These are phyloP conservation scores for Amaranthus palmeri DNA, from an alignment of 148 eudicot genomes.

Conservation along the genomic window DNA sequence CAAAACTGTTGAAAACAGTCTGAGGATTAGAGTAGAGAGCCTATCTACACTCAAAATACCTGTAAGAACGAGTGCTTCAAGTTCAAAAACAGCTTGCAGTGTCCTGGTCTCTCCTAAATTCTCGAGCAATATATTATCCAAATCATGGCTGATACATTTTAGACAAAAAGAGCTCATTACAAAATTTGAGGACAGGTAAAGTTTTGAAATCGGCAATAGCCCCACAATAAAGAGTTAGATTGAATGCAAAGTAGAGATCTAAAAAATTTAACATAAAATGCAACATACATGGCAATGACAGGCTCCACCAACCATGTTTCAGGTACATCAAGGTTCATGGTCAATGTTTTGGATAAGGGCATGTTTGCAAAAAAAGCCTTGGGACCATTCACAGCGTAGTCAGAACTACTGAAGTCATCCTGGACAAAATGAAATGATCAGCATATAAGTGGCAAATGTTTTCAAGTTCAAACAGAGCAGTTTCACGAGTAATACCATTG, in stretches of 20 bases:
- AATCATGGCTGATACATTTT: conserved; percentile 70
- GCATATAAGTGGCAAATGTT: conserved; percentile 10
- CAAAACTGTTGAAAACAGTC: not conserved
- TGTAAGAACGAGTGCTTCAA: conserved; percentile 94
- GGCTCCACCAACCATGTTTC: conserved; percentile 99
- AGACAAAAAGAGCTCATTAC: conserved; percentile 6
- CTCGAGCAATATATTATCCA: conserved; percentile 94
- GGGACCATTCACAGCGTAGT: conserved; percentile 74
- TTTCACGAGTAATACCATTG: conserved; percentile 46
- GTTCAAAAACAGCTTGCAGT: conserved; percentile 90
- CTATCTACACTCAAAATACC: conserved; percentile 36
- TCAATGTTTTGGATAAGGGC: conserved; percentile 92
- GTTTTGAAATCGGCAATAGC: not conserved
- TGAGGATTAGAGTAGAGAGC: not conserved
- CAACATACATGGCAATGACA: conserved; percentile 82
- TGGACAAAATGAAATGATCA: conserved; percentile 32
- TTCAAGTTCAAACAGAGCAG: conserved; percentile 6
- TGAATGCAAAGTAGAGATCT: not conserved
- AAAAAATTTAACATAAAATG: not conserved
- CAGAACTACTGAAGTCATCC: conserved; percentile 92
- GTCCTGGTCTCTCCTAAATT: conserved; percentile 88
- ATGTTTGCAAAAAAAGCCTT: conserved; percentile 97
- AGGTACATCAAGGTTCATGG: conserved; percentile 99
- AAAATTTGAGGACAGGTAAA: not conserved
- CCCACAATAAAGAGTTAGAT: not conserved